Conservation (phyloP, 805 yeast species). For the Yamadazyma sp. region DNA sequence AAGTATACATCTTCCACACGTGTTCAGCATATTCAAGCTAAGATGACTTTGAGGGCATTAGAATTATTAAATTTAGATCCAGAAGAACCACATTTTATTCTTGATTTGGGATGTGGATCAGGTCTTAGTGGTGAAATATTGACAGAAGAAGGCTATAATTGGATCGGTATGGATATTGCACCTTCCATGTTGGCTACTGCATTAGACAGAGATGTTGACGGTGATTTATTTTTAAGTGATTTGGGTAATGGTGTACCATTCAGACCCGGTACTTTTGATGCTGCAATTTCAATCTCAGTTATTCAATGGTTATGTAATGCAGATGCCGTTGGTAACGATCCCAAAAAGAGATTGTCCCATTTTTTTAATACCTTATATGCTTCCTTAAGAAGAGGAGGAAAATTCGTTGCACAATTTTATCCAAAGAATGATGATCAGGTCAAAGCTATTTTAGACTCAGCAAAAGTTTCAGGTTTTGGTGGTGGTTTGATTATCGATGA, state of each 20-base stretch:
- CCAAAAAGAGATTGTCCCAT: constrained; percentile 71
- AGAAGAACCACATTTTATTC: constrained; percentile 60
- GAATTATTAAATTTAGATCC: constrained; percentile 74
- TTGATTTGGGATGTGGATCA: constrained; percentile 97
- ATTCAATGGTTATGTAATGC: constrained; percentile 99
- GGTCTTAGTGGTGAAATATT: constrained; percentile 93
- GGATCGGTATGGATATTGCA: constrained; percentile 97
- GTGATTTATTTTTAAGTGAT: constrained; percentile 88
- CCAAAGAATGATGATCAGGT: constrained; percentile 88
- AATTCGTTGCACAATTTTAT: constrained; percentile 95
- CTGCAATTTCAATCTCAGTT: constrained; percentile 91
- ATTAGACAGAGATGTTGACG: constrained; percentile 86
- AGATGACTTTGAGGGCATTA: constrained; percentile 91
- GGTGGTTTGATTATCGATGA: constrained; percentile 95
- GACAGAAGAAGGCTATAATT: constrained; percentile 87
- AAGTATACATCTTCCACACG: constrained; percentile 93
- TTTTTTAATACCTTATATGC: constrained; percentile 90
- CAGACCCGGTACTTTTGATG: constrained; percentile 94
- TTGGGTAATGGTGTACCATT: constrained; percentile 94
- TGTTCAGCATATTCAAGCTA: constrained; percentile 97
- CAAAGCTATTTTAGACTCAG: constrained; percentile 73
- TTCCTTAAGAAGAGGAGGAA: constrained; percentile 86
- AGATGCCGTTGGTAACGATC: constrained; percentile 77
- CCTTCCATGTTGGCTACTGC: constrained; percentile 96
- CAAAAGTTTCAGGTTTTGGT: constrained; percentile 91